Conservation (phyloP, 106 monocot genomes). For the Vanilla planifolia region DNA sequence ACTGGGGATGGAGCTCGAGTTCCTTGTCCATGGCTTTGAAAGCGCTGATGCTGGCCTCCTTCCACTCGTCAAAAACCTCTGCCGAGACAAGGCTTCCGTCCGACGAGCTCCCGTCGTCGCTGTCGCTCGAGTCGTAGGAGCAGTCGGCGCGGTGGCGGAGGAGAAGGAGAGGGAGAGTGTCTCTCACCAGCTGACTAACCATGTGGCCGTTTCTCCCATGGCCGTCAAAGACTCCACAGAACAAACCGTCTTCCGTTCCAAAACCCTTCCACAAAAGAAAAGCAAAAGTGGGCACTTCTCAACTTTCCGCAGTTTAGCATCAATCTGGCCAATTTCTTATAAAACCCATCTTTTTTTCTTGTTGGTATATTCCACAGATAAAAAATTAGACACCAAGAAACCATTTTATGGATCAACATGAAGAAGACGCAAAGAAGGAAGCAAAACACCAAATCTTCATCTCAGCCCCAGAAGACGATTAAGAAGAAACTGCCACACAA, state of each 20-base stretch:
- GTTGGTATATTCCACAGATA: too few relatives aligned
- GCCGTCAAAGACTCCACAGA: conserved; percentile 94
- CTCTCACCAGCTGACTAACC: conserved; percentile 74
- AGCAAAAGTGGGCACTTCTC: neutral
- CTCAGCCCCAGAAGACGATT: neutral
- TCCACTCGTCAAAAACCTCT: conserved; percentile 79
- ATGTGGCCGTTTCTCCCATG: conserved; percentile 78
- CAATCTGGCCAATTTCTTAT: neutral
- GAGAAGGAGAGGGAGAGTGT: conserved; percentile 61
- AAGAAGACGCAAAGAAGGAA: too few relatives aligned
- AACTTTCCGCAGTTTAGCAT: neutral
- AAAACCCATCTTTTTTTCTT: too few relatives aligned
- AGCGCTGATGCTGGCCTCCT: conserved; percentile 59
- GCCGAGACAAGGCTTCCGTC: conserved; percentile 35
- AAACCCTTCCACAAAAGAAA: conserved; percentile 54
- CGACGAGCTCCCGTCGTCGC: conserved; percentile 19
- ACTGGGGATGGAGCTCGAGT: conserved; percentile 29
- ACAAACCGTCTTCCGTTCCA: conserved; percentile 65
- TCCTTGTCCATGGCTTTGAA: conserved; percentile 88
- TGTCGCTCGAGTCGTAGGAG: conserved; percentile 10
- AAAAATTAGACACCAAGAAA: too few relatives aligned
- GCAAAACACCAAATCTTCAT: too few relatives aligned
- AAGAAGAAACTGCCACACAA: neutral
- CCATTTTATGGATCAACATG: too few relatives aligned
- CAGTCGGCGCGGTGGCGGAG: conserved; percentile 31